Base-by-base conservation (phyloP, 805 yeast species). In the Kurtzmaniella fragi region DNA sequence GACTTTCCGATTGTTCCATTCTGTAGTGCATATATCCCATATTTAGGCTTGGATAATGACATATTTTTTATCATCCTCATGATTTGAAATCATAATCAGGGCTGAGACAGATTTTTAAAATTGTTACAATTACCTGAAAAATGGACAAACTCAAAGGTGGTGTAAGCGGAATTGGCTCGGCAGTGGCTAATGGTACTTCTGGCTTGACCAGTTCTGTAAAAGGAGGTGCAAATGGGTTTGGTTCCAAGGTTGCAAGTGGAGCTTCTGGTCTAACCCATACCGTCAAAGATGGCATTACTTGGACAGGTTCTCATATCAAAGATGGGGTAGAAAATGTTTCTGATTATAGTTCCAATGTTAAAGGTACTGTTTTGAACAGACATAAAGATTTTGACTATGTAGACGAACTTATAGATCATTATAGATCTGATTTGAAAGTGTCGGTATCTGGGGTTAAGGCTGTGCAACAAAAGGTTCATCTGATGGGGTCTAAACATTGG, bases 391-490 rank as follows among this genome's bases (percentile, higher is more conserved):
- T 42, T 23, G 56, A 53, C 38, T 40, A 46, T 3, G 74, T 70
- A 40, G 77, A 73, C 46, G 64, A 62, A 27, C 45, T 61, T 11
- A 54, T 71, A 9, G 45, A 49, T n/a, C 61, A 60, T 34, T 73
- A 75, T 62, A 67, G 65, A 39, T 64, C 68, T 41, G 77, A 73
- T 44, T 46, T 73, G 8, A 57, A 62, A 36, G 49, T 57, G 4
- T 59, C 74, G 1, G 52, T 67, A 25, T 65, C 68, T 15, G 80
- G 77, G 1, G 50, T 76, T 29, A 63, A 64, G 34, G 75, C 59
- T 42, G 43, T 75, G 14, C 43, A 41, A 7, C 31, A 43, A 16
- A 69, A 63, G 38, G 49, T 62, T 27, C 46, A 50, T 28, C 42
- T 54, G 34, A 33, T 55, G 32, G 47, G 54, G n/a, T 41, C 48